Conservation (phyloP, 176 grass and related monocot species). For the Triticum dicoccoides region DNA sequence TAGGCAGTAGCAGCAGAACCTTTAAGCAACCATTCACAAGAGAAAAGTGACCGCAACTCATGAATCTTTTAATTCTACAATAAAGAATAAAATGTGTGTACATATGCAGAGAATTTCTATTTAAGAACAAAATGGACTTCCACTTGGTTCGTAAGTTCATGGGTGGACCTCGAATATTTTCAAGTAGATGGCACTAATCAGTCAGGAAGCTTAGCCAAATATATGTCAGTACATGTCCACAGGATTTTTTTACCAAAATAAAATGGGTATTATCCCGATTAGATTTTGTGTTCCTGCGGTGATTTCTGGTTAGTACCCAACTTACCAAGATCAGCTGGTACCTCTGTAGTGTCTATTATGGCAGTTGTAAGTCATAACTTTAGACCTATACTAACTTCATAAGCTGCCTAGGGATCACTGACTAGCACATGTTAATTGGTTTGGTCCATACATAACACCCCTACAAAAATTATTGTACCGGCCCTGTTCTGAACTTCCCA, state of each 20-base stretch:
- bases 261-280: background rate
- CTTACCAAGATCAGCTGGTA: background rate
- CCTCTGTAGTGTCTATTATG: background rate
- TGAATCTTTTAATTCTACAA: background rate
- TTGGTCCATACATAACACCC: constrained; percentile 5
- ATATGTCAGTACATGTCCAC: background rate
- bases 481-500: background rate
- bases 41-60: background rate
- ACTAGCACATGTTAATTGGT: background rate
- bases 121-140: background rate
- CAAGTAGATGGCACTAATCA: background rate
- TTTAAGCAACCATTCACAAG: background rate
- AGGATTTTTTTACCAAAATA: background rate
- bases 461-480: background rate
- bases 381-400: background rate
- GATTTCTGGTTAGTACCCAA: background rate
- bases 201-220: background rate
- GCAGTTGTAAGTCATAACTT: background rate
- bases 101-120: constrained; percentile 11
- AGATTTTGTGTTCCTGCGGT: background rate
- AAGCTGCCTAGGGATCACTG: background rate
- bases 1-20: background rate
- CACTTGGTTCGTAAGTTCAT: background rate
- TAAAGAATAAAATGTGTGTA: background rate
- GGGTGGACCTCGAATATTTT: background rate